phyloP scores from a whole-genome alignment of 768 basidiomycete genomes.

The Naganishia antarctica region DNA sequence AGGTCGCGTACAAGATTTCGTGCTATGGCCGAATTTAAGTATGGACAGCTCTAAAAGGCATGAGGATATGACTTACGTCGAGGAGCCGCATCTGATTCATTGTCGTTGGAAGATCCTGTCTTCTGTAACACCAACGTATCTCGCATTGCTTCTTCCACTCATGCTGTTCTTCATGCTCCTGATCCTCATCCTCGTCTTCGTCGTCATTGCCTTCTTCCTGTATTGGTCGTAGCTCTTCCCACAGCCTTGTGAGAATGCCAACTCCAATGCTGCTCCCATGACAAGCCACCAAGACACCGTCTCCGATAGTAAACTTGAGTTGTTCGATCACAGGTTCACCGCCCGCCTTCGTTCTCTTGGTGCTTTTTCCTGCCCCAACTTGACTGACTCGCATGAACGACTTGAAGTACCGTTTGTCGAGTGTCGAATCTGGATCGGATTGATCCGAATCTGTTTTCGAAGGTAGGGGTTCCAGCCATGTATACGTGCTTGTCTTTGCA shows the following conservation, averaged over 20 bases:
- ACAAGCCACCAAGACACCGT: conserved; percentile 41
- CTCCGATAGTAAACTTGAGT: conserved; percentile 40
- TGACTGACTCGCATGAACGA: conserved; percentile 17
- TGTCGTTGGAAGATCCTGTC: conserved; percentile 42
- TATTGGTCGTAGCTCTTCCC: conserved; percentile 34
- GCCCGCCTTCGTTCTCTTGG: not conserved
- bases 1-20: conserved; percentile 45
- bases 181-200: conserved; percentile 29
- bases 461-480: conserved; percentile 19
- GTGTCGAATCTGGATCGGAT: not conserved
- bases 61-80: conserved; percentile 43
- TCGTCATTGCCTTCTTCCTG: conserved; percentile 28
- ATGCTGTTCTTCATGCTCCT: conserved; percentile 18
- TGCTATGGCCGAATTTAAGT: conserved; percentile 32
- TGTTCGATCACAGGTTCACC: conserved; percentile 9
- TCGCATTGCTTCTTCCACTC: conserved; percentile 31
- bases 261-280: conserved; percentile 43
- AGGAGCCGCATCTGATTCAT: conserved; percentile 43
- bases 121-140: conserved; percentile 47
- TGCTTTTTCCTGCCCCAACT: not conserved
- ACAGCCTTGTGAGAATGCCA: conserved; percentile 40
- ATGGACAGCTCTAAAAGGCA: not conserved
- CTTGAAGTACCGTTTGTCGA: conserved; percentile 1
- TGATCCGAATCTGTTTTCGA: not conserved
- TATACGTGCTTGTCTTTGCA: not conserved